phyloP scores from a whole-genome alignment of 2,329 filamentous ascomycete genomes.

The Ceratocystis alfenasii region DNA sequence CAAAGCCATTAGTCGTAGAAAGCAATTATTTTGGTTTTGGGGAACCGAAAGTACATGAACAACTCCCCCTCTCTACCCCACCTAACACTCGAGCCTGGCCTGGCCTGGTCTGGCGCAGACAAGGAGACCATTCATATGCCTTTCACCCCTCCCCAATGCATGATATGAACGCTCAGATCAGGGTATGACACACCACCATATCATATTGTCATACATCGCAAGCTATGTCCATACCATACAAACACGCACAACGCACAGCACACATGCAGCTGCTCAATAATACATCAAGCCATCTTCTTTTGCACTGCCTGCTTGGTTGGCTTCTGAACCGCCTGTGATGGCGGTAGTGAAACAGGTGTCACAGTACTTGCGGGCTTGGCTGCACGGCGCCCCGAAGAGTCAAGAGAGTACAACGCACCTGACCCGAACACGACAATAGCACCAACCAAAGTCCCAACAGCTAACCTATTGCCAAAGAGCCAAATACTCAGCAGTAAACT shows the following conservation, averaged over 20 bases:
- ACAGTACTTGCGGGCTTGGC: neutral
- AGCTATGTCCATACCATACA: neutral
- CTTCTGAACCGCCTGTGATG: neutral
- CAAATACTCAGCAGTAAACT: slow-evolving; percentile 86
- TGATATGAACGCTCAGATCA: neutral
- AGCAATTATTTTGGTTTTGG: neutral
- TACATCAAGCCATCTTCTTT: slow-evolving; percentile 18
- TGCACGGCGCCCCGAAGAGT: slow-evolving; percentile 32
- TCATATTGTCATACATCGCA: neutral
- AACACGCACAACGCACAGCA: neutral
- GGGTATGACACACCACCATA: neutral
- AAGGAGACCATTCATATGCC: neutral
- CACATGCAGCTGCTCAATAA: neutral
- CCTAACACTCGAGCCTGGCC: neutral
- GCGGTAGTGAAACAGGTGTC: neutral
- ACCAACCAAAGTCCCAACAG: slow-evolving; percentile 64
- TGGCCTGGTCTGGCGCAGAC: neutral
- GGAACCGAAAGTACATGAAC: neutral
- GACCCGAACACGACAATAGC: slow-evolving; percentile 79
- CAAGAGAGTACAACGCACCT: slow-evolving; percentile 81
- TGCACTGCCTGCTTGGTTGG: slow-evolving; percentile 12
- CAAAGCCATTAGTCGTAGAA: neutral
- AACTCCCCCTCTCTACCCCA: neutral
- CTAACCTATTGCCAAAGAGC: slow-evolving; percentile 79
- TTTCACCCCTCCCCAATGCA: neutral